Evolutionary conservation across 176 grass and related monocot species (phyloP).

Genomic region (Tillandsia fasciculata): DNA sequence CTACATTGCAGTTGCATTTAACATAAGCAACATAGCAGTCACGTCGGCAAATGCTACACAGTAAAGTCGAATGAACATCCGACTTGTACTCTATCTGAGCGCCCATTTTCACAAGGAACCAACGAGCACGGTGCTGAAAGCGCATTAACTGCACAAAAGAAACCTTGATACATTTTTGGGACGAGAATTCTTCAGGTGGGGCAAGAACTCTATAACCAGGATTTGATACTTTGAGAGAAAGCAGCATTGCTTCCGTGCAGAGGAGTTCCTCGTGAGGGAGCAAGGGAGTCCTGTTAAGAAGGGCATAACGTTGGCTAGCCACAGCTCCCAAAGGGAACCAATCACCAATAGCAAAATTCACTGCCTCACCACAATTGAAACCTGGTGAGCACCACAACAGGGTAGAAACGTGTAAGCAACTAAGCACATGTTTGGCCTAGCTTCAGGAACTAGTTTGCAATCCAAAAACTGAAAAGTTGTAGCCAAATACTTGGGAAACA

Average conservation of each 20-base stretch:
- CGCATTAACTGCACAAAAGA: slow-evolving; percentile 67
- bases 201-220: slow-evolving; percentile 19
- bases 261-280: slow-evolving; percentile 77
- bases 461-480: neutral
- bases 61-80: slow-evolving; percentile 28
- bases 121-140: slow-evolving; percentile 37
- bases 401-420: no score
- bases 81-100: slow-evolving; percentile 37
- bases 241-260: slow-evolving; percentile 55
- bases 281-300: slow-evolving; percentile 63
- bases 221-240: slow-evolving; percentile 35
- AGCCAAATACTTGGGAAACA: no score
- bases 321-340: slow-evolving; percentile 78
- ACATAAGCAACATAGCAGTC: slow-evolving; percentile 83
- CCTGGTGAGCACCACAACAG: slow-evolving; percentile 14
- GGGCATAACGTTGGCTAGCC: slow-evolving; percentile 80
- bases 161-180: slow-evolving; percentile 55
- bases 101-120: slow-evolving; percentile 49
- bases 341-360: slow-evolving; percentile 76
- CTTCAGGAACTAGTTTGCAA: no score
- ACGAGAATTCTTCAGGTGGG: slow-evolving; percentile 31
- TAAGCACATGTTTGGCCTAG: no score
- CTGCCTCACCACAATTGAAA: slow-evolving; percentile 90
- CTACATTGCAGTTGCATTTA: slow-evolving; percentile 56
- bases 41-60: slow-evolving; percentile 69